Evolutionary conservation across 1,284 basidiomycete species (phyloP), one percentile per base, ranked within the genome.

Genomic region (Microbotryomycetes sp.): DNA sequence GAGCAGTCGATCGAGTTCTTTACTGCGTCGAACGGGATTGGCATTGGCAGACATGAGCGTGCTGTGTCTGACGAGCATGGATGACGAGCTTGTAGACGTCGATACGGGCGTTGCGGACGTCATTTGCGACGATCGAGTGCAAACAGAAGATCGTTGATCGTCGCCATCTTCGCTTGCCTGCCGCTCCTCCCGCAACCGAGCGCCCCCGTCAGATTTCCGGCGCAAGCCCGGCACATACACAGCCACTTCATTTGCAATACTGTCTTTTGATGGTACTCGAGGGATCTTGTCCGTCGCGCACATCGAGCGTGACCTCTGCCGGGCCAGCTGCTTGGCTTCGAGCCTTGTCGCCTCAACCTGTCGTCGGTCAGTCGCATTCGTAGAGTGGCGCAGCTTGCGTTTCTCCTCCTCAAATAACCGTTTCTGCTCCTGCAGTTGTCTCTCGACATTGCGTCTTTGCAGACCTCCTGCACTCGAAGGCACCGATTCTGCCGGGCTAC

Each of bases 1-100:
- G n/a, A 68, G 60, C 0, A 72, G 56, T 23, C 70, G 62, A 31
- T 63, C 60, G 31, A 72, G 68, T 54, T 72, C 71, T n/a, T 61
- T 66, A 15, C 60, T 60, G 2, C 68, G 55, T 1, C 69, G 62
- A 4, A 57, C 52, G 4, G 70, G 63, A 52, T 67, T 68, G 2
- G 68, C 66, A 3, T 65, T 68, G 11, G 68, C 57, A 4, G 70
- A 64, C 24, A 72, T 48, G 4, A 72, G 59, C 0, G 71, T 72
- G 18, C 45, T 49, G 27, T 65, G 63, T 1, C 66, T 4, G 35
- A 9, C 18, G 45, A 58, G 51, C 5, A n/a, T 29, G 18, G 28
- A 46, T 26, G 23, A 24, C 18, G 21, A 15, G 24, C 35, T 45
- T 26, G 7, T 53, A 21, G 4, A 45, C 45, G 3, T 13, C 50